These are phyloP conservation scores for Cytospora mali DNA, from an alignment of 2,329 filamentous ascomycete species.

Conservation along the genomic window DNA sequence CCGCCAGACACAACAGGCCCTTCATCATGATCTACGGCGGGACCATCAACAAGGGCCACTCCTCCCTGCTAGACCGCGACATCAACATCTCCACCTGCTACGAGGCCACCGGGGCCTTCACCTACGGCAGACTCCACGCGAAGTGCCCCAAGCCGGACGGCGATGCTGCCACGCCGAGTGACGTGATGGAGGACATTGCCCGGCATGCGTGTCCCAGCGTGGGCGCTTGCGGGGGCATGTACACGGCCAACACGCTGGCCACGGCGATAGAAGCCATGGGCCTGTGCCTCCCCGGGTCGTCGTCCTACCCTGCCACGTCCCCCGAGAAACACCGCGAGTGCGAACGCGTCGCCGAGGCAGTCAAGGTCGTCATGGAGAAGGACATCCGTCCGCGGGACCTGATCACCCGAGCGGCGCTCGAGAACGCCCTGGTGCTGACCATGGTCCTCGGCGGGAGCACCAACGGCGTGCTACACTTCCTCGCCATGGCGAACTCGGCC, in stretches of 20 bases:
- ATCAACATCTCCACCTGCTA: slow-evolving; percentile 91
- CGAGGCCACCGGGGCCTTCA: slow-evolving; percentile 81
- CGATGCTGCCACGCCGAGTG: slow-evolving; percentile 65
- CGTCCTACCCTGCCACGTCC: slow-evolving; percentile 77
- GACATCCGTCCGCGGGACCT: slow-evolving; percentile 82
- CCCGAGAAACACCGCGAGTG: slow-evolving; percentile 88
- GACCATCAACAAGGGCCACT: slow-evolving; percentile 86
- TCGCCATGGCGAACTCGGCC: slow-evolving; percentile 87
- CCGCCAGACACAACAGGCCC: slow-evolving; percentile 86
- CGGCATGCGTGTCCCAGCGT: slow-evolving; percentile 74
- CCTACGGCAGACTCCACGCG: slow-evolving; percentile 76
- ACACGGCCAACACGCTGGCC: slow-evolving; percentile 92
- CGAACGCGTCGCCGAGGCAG: slow-evolving; percentile 76
- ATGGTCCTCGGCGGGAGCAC: slow-evolving; percentile 92
- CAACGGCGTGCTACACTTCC: slow-evolving; percentile 84
- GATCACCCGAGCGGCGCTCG: slow-evolving; percentile 77
- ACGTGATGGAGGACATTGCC: slow-evolving; percentile 85
- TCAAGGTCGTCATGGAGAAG: slow-evolving; percentile 77
- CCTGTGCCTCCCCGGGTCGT: slow-evolving; percentile 78
- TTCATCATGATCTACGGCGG: slow-evolving; percentile 96
- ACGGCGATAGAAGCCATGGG: slow-evolving; percentile 90
- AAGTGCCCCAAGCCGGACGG: slow-evolving; percentile 58
- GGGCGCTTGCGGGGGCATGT: slow-evolving; percentile 80
- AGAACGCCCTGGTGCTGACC: slow-evolving; percentile 87
- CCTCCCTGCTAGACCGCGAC: slow-evolving; percentile 70